Base-by-base conservation (phyloP, 106 monocot genomes). In the Hemerocallis citrina region DNA sequence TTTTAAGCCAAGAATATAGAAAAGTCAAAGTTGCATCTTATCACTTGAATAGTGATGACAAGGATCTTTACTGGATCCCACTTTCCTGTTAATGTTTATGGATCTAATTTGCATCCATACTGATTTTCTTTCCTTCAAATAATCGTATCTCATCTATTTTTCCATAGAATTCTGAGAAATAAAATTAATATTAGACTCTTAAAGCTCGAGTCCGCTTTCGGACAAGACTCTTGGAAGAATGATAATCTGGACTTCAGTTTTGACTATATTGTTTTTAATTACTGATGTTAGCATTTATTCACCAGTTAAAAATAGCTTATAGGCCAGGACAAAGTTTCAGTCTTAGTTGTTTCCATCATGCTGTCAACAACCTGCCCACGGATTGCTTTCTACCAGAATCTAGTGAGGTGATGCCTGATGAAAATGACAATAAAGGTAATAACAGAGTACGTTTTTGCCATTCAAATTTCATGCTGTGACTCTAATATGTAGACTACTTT, bases 331-430 rank as follows among this genome's bases (percentile, higher is more conserved):
- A 67, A 59, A 85, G 68, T 24, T 93, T 93, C 67, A 85, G 64
- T 65, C 76, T 93, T 13, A 74, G 79, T 34, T 77, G 83, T 80
- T 85, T 93, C 43, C 93, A 93, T 71, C 82, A 89, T 57, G 81
- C 93, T 40, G 77, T 93, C 20, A 79, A 85, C 52, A 81, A 70
- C 57, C 39, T 93, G 34, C 85, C 93, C 24, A 65, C 61, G 59
- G 76, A 85, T 66, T 44, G 65, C 66, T 79, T 74, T 77, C 37
- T 70, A 34, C 62, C 48, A 50, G 75, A 77, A 64, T 54, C 57
- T 32, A 43, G 4, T 19, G 57, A 68, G 29, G 46, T 16, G 30
- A 60, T 61, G 44, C 20, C 45, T 64, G 40, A 29, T 44, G 58
- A 11, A 69, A 58, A 42, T 48, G 50, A 25, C 58, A n/a, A 38